A percentile compares a stretch with the other conserved stretches of the same genome.
Evolutionary conservation across 129 eudicot species (phyloP).

Genomic region (Dittrichia graveolens): DNA sequence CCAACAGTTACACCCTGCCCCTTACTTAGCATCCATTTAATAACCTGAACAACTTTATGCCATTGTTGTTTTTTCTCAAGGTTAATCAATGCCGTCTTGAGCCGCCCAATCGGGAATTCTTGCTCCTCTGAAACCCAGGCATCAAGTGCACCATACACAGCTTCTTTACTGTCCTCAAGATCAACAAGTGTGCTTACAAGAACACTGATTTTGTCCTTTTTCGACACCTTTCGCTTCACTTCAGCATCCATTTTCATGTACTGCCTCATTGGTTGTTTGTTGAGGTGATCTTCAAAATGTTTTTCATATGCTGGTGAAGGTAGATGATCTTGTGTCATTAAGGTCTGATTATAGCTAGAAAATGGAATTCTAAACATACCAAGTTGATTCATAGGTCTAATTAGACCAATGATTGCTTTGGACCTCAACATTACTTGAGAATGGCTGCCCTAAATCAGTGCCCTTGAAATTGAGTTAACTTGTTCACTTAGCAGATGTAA

Average conservation of each 20-base stretch:
- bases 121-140: constrained; percentile 85
- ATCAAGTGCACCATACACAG: constrained; percentile 74
- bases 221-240: constrained; percentile 28
- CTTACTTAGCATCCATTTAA: constrained; percentile 94
- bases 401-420: constrained; percentile 26
- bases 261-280: constrained; percentile 3
- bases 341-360: constrained; percentile 35
- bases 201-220: constrained; percentile 55
- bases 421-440: constrained; percentile 1
- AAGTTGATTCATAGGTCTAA: constrained; percentile 34
- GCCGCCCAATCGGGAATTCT: constrained; percentile 78
- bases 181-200: constrained; percentile 50
- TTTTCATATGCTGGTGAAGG: constrained; percentile 11
- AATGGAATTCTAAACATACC: constrained; percentile 27
- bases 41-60: constrained; percentile 81
- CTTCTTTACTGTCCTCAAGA: constrained; percentile 64
- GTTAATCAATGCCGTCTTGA: constrained; percentile 52
- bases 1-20: constrained; percentile 80
- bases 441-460: too few relatives aligned
- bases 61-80: constrained; percentile 77
- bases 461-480: too few relatives aligned
- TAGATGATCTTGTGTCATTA: constrained; percentile 28
- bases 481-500: too few relatives aligned
- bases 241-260: constrained; percentile 19
- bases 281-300: constrained; percentile 1